Base-by-base conservation (phyloP, 176 grass and related monocot genomes). In the Poa annua region DNA sequence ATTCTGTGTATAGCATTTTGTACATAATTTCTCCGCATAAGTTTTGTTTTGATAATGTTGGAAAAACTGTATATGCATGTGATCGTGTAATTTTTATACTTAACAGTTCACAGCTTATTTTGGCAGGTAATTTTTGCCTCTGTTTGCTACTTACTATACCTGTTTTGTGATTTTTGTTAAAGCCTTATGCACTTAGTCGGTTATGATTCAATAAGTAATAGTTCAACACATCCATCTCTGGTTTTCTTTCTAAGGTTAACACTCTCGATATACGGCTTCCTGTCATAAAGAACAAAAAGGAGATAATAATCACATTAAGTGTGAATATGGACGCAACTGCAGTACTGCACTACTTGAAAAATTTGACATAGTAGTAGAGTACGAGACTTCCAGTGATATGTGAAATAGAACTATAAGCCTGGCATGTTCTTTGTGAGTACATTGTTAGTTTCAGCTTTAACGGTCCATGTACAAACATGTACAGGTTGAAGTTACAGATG, bases 401-500 rank as follows among this genome's bases (percentile, higher is more conserved):
- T 75, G 50, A 68, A 80, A 75, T 33, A n/a, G 38, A 34, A 52
- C 50, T 41, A 75, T 36, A 56, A 29, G 64, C 60, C 38, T 67
- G 61, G 63, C 25, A 20, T 83, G 26, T 49, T 70, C 50, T 67
- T 78, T 69, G 9, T 10, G 11, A 60, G 21, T 57, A 48, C 45
- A 70, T 61, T 86, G 52, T 73, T 81, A 33, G 25, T 81, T 75
- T 84, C 66, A 64, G 24, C 50, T 84, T 84, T 67, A 85, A 81
- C 5, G 32, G 48, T 64, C 53, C 22, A 42, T 13, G 54, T 78
- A 74, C n/a, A 67, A 80, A 61, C 13, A 60, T 98, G 71, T 88
- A 56, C 80, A 99, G 96, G 93, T 96, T 85, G 89, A 99, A 90
- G 91, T 93, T 77, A 96, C 96, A 45, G 96, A 99, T 92, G 89